A percentile compares a stretch with the other conserved stretches of the same genome.
Conservation (phyloP, 176 grass and related monocot species). For the Eleusine coracana region DNA sequence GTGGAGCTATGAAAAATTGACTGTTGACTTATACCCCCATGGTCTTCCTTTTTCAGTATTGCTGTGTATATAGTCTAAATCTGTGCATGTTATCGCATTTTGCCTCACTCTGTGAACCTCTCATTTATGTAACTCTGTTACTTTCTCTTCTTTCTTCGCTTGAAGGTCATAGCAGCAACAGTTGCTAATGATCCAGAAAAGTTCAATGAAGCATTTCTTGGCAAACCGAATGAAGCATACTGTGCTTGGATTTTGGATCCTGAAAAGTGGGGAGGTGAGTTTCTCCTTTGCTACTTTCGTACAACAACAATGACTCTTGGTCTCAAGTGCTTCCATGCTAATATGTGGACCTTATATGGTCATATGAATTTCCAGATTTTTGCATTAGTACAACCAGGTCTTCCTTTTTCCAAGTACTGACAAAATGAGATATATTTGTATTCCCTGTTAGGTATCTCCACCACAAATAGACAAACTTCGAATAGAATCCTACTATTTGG, state of each 20-base stretch:
- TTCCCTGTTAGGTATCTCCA: not conserved
- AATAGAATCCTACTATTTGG: not conserved
- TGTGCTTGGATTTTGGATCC: conserved; percentile 95
- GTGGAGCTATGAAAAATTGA: conserved; percentile 15
- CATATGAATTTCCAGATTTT: conserved; percentile 21
- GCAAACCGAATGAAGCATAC: conserved; percentile 88
- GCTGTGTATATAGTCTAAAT: not conserved
- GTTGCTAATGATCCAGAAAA: conserved; percentile 83
- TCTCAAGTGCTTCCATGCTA: conserved; percentile 2
- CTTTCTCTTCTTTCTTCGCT: conserved; percentile 1
- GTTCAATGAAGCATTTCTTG: conserved; percentile 92
- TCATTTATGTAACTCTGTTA: not conserved
- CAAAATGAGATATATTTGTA: not conserved
- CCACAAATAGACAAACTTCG: not conserved
- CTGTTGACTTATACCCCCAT: not conserved
- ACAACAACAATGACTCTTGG: conserved; percentile 1
- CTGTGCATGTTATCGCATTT: not conserved
- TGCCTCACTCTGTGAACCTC: not conserved
- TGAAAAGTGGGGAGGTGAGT: conserved; percentile 97
- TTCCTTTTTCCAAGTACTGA: not conserved
- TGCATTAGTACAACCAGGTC: conserved; percentile 1
- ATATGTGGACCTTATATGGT: conserved; percentile 1
- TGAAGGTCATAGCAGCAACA: conserved; percentile 87
- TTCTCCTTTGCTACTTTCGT: conserved; percentile 16
- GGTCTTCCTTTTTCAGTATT: not conserved